These are phyloP conservation scores for Penicillium digitatum DNA, from an alignment of 2,329 filamentous ascomycete species.

Conservation along the genomic window DNA sequence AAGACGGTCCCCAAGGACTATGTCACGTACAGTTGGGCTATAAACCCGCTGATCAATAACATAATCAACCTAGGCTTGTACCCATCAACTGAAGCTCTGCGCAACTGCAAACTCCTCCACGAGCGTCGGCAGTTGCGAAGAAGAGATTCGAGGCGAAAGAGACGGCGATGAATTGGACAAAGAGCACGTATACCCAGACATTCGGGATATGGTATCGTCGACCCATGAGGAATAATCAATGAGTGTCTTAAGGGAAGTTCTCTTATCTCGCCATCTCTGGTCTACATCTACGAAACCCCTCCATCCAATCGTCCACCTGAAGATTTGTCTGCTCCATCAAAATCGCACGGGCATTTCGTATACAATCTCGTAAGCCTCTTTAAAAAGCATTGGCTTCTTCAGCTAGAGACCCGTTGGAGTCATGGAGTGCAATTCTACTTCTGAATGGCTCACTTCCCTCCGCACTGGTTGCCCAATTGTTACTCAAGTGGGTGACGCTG, in stretches of 20 bases:
- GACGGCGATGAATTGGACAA: slow-evolving; percentile 58
- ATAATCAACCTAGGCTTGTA: neutral
- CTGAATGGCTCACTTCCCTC: neutral
- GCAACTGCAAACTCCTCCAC: neutral
- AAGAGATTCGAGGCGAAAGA: slow-evolving; percentile 63
- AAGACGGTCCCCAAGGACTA: neutral
- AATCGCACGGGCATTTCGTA: too few species aligned
- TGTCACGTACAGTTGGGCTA: neutral
- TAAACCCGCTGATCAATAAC: neutral
- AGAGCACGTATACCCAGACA: slow-evolving; percentile 54
- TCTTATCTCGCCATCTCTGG: too few species aligned
- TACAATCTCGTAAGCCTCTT: neutral
- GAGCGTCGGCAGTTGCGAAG: slow-evolving; percentile 28
- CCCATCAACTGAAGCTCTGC: neutral
- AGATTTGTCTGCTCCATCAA: too few species aligned
- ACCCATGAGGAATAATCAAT: too few species aligned
- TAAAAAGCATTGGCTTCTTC: neutral
- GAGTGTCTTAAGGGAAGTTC: too few species aligned
- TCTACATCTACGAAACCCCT: too few species aligned
- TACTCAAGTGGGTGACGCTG: neutral
- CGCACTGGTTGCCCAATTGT: neutral
- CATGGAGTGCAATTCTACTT: neutral
- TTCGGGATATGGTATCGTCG: slow-evolving; percentile 52
- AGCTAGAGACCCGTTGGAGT: neutral
- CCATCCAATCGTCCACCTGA: too few species aligned